phyloP scores from a whole-genome alignment of 305 asterid genomes.

The Coffea humblotiana region DNA sequence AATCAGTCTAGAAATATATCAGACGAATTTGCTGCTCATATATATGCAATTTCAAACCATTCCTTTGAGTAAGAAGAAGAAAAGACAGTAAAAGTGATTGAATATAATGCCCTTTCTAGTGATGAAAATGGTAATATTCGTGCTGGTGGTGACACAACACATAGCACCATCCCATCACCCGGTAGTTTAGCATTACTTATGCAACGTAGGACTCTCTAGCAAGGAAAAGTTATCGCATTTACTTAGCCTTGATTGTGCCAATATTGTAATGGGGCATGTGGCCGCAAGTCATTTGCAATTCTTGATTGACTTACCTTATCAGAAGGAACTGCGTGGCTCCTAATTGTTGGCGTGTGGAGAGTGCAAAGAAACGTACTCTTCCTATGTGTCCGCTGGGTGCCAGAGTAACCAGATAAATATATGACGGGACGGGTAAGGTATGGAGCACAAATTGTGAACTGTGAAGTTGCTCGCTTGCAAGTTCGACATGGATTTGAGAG shows the following conservation, averaged over 20 bases:
- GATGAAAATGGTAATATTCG: no score
- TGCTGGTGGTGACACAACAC: background rate
- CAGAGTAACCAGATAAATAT: background rate
- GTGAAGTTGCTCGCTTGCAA: background rate
- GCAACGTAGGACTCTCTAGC: background rate
- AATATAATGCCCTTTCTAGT: background rate
- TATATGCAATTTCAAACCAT: no score
- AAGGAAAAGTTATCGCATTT: background rate
- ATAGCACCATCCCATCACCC: background rate
- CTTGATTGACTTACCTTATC: no score
- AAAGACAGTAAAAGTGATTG: background rate
- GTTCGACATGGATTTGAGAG: no score
- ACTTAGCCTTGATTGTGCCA: background rate
- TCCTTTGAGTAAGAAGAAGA: no score
- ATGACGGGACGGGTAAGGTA: no score
- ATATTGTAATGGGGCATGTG: conserved; percentile 1
- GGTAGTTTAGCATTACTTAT: background rate
- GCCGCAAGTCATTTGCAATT: background rate
- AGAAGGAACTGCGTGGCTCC: background rate
- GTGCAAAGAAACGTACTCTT: background rate
- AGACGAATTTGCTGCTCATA: no score
- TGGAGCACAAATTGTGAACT: background rate
- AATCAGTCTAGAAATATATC: no score
- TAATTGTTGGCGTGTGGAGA: background rate
- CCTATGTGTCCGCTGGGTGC: background rate